Percentiles rank a stretch among this genome's conserved stretches.
Evolutionary conservation across 1,284 basidiomycete species (phyloP).

Genomic region (Bjerkandera adusta): DNA sequence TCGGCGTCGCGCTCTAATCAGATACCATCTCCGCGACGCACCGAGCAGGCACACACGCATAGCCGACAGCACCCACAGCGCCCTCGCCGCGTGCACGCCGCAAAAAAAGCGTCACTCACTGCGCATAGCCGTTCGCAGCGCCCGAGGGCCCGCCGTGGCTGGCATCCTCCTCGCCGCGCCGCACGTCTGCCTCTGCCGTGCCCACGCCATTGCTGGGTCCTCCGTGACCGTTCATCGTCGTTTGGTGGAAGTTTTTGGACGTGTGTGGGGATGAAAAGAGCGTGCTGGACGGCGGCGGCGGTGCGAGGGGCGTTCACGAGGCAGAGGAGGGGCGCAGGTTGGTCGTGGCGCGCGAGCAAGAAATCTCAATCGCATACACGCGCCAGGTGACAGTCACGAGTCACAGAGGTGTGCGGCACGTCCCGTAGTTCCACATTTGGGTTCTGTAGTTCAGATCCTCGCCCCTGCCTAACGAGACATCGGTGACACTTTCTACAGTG

Average conservation of each 20-base stretch:
- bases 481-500: too few relatives aligned
- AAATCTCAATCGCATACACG: too few relatives aligned
- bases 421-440: too few relatives aligned
- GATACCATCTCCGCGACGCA: conserved; percentile 2
- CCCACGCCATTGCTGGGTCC: conserved; percentile 30
- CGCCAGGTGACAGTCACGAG: too few relatives aligned
- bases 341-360: too few relatives aligned
- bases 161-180: conserved; percentile 21
- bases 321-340: background rate
- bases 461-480: too few relatives aligned
- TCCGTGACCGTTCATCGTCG: conserved; percentile 31
- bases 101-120: conserved; percentile 28
- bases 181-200: conserved; percentile 18
- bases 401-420: too few relatives aligned
- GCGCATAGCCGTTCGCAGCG: conserved; percentile 29
- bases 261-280: background rate
- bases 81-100: background rate
- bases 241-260: background rate
- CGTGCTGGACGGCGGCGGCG: background rate
- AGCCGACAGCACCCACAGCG: too few relatives aligned
- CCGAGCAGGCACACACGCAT: too few relatives aligned
- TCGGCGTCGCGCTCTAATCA: too few relatives aligned
- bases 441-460: too few relatives aligned
- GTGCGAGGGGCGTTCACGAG: background rate
- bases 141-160: conserved; percentile 25